Evolutionary conservation across 1,284 basidiomycete genomes (phyloP), one percentile per base, ranked within the genome.

Genomic region (Ceratobasidium sp.): DNA sequence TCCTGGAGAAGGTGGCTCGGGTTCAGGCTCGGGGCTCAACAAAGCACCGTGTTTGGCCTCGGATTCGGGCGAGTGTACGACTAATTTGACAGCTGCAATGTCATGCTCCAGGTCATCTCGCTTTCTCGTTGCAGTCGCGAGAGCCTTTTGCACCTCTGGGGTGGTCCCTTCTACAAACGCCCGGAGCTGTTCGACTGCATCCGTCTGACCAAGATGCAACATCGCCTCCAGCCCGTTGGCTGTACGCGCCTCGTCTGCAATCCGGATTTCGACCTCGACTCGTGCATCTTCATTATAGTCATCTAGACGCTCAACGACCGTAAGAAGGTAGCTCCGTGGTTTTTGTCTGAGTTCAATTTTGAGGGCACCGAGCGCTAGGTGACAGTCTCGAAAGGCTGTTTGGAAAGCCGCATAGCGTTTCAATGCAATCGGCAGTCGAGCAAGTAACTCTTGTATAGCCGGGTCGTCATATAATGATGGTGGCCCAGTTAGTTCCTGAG

Each of bases 261-360:
- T 86, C 26, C 91, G 91, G 69, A 97, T 96, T 85, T 97, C 95
- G 23, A 96, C 86, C 83, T 96, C 95, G 2, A 97, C 95, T 0
- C 94, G 90, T 0, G 91, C 92, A 81, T 97, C 95, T 84, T 96
- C 95, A 26, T 91, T 91, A 80, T 91, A 94, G 83, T 97, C 94
- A 81, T 92, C 89, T 55, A 97, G 86, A 1, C 93, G 89, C 64
- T 92, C 89, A 3, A 95, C 86, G 0, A 91, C 90, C 0, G 87
- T 87, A 23, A 85, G 85, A 3, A 96, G 83, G 9, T 90, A 83
- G 3, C 88, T 83, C 0, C 80, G 83, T n/a, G 72, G 80, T n/a
- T 77, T 69, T 3, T 79, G 58, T 23, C 79, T 80, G 12, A 81
- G 80, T 44, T 80, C 78, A 53, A 81, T 73, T 82, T 88, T 90